Evolutionary conservation across 805 yeast species (phyloP).

Genomic region (Starmerella sirachaensis): DNA sequence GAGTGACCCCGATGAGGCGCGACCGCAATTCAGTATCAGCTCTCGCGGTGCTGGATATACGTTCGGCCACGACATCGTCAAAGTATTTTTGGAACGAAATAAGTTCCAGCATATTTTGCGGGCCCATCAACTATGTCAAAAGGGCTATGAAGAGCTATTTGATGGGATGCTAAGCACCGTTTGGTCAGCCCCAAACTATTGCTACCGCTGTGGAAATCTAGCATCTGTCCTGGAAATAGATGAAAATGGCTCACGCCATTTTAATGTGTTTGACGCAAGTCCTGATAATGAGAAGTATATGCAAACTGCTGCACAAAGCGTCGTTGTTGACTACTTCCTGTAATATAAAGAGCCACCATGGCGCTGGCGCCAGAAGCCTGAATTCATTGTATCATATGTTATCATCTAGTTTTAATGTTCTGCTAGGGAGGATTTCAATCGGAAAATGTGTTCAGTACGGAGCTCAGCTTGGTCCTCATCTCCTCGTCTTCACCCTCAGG

Average conservation of each 20-base stretch:
- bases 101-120: conserved; percentile 69
- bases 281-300: conserved; percentile 66
- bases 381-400: neutral
- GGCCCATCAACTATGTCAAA: conserved; percentile 95
- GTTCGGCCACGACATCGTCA: conserved; percentile 83
- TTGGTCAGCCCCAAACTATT: conserved; percentile 98
- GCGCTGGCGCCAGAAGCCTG: neutral
- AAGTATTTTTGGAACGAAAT: conserved; percentile 70
- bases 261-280: conserved; percentile 93
- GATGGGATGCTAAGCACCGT: conserved; percentile 86
- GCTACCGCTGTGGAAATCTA: conserved; percentile 92
- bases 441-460: conserved; percentile 14
- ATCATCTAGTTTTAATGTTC: neutral
- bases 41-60: conserved; percentile 98
- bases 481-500: conserved; percentile 85
- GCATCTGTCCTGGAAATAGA: conserved; percentile 92
- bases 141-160: conserved; percentile 88
- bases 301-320: conserved; percentile 23
- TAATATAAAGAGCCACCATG: neutral
- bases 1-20: conserved; percentile 92
- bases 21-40: conserved; percentile 65
- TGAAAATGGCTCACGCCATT: conserved; percentile 52
- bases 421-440: neutral
- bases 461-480: conserved; percentile 62
- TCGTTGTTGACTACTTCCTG: conserved; percentile 22